Evolutionary conservation across 1,139 yeast species (phyloP).

Genomic region (Blastobotrys aristatus): DNA sequence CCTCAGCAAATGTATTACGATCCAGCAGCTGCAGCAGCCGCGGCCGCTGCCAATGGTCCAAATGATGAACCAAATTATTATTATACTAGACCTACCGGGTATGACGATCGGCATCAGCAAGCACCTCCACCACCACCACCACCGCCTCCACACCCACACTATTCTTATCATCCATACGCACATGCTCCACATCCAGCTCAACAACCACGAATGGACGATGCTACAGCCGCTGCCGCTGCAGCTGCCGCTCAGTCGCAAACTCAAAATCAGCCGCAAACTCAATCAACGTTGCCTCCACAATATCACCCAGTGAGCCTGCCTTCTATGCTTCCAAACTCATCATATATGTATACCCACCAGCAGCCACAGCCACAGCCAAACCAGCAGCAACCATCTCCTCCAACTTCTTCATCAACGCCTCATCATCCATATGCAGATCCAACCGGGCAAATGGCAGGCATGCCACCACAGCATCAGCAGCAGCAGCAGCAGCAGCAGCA

Average conservation of each 20-base stretch:
- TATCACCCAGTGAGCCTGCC: constrained; percentile 15
- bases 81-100: constrained; percentile 4
- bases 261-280: constrained; percentile 7
- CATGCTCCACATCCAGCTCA: constrained; percentile 7
- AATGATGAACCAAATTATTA: constrained; percentile 11
- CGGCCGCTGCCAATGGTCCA: not conserved
- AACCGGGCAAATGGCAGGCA: too few relatives aligned
- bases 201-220: not conserved
- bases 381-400: constrained; percentile 6
- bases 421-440: constrained; percentile 5
- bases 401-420: constrained; percentile 4
- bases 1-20: not conserved
- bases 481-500: not conserved
- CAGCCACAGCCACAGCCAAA: constrained; percentile 10
- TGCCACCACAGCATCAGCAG: not conserved
- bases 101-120: constrained; percentile 6
- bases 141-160: constrained; percentile 9
- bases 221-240: constrained; percentile 1
- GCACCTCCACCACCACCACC: constrained; percentile 5
- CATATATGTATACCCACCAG: constrained; percentile 14
- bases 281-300: constrained; percentile 13
- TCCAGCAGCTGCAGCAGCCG: not conserved
- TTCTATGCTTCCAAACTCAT: constrained; percentile 11
- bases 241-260: not conserved
- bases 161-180: constrained; percentile 1